Conservation (phyloP, 257 asterid genomes). For the Plantago elongata region DNA sequence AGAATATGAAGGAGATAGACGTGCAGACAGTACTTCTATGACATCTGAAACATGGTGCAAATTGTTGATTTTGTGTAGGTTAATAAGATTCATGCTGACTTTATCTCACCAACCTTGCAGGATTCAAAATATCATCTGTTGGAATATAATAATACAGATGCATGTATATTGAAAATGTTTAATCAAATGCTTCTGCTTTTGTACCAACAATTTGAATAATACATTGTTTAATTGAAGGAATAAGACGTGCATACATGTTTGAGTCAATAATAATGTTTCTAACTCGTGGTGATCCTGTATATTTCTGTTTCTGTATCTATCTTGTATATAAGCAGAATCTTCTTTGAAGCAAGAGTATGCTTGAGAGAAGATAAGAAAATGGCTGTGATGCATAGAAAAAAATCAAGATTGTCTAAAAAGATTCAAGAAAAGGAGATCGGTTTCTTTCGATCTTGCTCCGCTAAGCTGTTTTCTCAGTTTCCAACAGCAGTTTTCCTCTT, state of each 20-base stretch:
- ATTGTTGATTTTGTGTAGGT: no score
- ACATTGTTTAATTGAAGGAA: no score
- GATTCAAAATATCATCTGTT: background rate
- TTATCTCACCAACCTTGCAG: background rate
- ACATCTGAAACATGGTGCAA: no score
- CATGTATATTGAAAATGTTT: background rate
- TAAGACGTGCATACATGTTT: slow-evolving; percentile 33
- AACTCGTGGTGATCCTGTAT: no score
- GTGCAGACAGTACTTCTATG: no score
- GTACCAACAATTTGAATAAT: no score
- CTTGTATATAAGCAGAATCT: slow-evolving; percentile 18
- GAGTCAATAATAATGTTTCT: background rate
- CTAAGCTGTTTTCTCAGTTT: slow-evolving; percentile 29
- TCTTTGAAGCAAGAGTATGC: background rate
- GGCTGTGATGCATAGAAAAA: slow-evolving; percentile 41
- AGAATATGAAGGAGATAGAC: no score
- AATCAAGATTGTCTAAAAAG: slow-evolving; percentile 30
- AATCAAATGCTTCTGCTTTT: slow-evolving; percentile 6
- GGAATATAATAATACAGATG: background rate
- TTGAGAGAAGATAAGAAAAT: slow-evolving; percentile 8
- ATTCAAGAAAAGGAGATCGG: slow-evolving; percentile 17
- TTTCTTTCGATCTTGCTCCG: slow-evolving; percentile 26
- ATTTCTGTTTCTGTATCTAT: background rate
- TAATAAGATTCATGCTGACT: slow-evolving; percentile 12
- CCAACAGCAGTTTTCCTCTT: slow-evolving; percentile 36